Base-by-base conservation (phyloP, 768 basidiomycete species). In the Auriscalpium orientale region DNA sequence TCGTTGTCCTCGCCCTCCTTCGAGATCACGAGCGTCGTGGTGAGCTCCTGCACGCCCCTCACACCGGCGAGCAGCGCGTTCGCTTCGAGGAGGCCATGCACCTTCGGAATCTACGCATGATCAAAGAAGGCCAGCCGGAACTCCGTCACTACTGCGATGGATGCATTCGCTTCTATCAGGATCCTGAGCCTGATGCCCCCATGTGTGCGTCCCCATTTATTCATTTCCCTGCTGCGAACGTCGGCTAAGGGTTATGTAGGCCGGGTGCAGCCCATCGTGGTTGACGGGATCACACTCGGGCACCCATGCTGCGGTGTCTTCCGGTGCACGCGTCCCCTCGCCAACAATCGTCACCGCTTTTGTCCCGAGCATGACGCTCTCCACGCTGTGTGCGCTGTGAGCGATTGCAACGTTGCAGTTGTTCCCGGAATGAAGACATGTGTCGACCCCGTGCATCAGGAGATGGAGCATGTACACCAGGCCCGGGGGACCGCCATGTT, bases 251-350 rank as follows among this genome's bases (percentile, higher is more conserved):
- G 9, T 4, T 9, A 20, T 33, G 18, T 46, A 65, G 65, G 38
- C 34, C 51, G 49, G 11, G 45, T 63, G 1, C 54, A 51, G 21
- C 52, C 35, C 44, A 53, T 64, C 10, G 61, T 66, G 9, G 61
- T 58, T 8, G 67, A 70, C 54, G 67, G 69, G 6, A 56, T 70
- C 13, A 63, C 66, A 4, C 58, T 69, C 4, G 65, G 66, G 2
- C 62, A 65, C 52, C 65, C 65, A 7, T 62, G 64, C 46, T 68
- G 68, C 51, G 47, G 53, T 6, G 57, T 56, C 6, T 56, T 49
- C 40, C 57, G 61, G 48, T 67, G 66, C 38, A 21, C 35, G 12
- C 36, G 35, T 4, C 57, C 59, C 2, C 58, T 67, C 1, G 20
- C n/a, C 4, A 49, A 34, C 13, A 18, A 53, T 3, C 47, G 49